These are phyloP conservation scores for Mycena galopus DNA, from an alignment of 768 basidiomycete genomes.

Conservation along the genomic window DNA sequence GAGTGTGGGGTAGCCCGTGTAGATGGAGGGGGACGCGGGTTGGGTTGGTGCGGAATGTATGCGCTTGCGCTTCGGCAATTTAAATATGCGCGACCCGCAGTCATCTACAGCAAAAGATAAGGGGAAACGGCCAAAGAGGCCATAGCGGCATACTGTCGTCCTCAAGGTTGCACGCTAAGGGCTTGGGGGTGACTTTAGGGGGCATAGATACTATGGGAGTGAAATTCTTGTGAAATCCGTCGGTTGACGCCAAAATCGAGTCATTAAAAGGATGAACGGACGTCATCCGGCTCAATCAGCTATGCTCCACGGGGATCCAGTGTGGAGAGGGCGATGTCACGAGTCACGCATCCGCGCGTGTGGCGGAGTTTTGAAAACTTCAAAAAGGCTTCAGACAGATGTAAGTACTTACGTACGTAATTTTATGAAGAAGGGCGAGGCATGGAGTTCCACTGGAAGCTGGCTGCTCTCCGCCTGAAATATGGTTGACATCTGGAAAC, in stretches of 20 bases:
- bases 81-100: no score
- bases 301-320: no score
- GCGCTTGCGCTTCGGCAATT: not conserved
- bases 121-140: not conserved
- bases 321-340: no score
- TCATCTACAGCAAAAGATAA: not conserved
- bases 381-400: no score
- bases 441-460: no score
- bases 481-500: no score
- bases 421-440: no score
- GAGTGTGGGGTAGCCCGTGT: not conserved
- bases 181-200: not conserved
- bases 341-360: no score
- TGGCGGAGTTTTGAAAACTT: no score
- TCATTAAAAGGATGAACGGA: not conserved
- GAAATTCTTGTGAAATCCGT: not conserved
- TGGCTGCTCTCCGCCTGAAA: no score
- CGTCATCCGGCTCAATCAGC: no score
- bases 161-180: not conserved
- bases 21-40: not conserved
- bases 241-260: not conserved
- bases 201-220: not conserved
- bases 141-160: not conserved
- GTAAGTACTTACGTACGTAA: no score
- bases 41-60: not conserved